phyloP scores from a whole-genome alignment of 2,329 filamentous ascomycete genomes.

The Sordariomycetes sp. region DNA sequence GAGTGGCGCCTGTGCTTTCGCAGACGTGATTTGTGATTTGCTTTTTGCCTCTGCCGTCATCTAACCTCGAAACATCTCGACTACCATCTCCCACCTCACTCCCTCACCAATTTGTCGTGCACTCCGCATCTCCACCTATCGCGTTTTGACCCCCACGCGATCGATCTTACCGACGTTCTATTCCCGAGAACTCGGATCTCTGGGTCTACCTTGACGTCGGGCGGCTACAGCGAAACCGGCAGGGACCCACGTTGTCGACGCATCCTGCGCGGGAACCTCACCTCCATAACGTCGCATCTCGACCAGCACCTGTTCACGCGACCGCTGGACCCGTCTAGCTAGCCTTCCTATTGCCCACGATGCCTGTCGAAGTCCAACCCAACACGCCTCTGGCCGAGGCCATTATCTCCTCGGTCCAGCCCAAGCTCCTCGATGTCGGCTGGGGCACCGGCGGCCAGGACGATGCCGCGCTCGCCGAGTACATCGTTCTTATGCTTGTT shows the following conservation, averaged over 20 bases:
- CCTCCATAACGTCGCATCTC: background rate
- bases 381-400: constrained; percentile 78
- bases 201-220: background rate
- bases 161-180: background rate
- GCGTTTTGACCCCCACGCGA: background rate
- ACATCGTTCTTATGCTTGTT: constrained; percentile 93
- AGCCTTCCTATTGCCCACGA: constrained; percentile 25
- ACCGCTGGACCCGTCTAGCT: background rate
- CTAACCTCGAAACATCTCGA: background rate
- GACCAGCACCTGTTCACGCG: background rate
- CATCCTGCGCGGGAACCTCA: background rate
- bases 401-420: constrained; percentile 72
- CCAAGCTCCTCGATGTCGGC: constrained; percentile 84
- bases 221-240: background rate
- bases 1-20: background rate
- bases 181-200: background rate
- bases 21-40: background rate
- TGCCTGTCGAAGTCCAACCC: constrained; percentile 68
- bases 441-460: constrained; percentile 74
- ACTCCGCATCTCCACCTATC: background rate
- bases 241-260: background rate
- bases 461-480: constrained; percentile 81
- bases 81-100: background rate
- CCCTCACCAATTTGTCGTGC: background rate
- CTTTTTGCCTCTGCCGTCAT: background rate